Percentiles rank a stretch among this genome's conserved stretches.
These are phyloP conservation scores for Vicia villosa DNA, from an alignment of 306 rosid genomes.

Conservation along the genomic window DNA sequence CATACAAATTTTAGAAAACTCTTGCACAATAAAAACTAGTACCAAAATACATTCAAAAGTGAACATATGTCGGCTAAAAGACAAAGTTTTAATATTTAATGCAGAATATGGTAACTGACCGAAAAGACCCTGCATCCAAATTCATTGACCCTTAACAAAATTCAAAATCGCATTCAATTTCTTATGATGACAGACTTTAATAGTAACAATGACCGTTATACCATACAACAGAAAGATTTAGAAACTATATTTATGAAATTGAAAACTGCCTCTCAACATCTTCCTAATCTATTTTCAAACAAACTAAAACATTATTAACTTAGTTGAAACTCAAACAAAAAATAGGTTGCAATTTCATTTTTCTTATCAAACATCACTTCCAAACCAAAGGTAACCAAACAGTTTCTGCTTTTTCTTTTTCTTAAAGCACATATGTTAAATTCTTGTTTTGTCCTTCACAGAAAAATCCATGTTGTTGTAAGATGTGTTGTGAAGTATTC, in stretches of 20 bases:
- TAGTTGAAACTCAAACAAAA: background rate
- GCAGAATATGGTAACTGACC: slow-evolving; percentile 4
- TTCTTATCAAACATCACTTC: slow-evolving; percentile 55
- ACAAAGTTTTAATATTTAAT: background rate
- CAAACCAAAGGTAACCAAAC: slow-evolving; percentile 34
- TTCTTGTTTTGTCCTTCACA: slow-evolving; percentile 22
- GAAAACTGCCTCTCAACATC: slow-evolving; percentile 60
- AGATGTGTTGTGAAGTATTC: slow-evolving; percentile 46
- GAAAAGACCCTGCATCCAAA: slow-evolving; percentile 34
- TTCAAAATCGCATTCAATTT: slow-evolving; percentile 43
- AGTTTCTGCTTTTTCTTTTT: slow-evolving; percentile 58
- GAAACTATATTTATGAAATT: slow-evolving; percentile 33
- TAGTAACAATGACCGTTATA: slow-evolving; percentile 36
- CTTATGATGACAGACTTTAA: slow-evolving; percentile 32
- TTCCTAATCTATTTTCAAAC: slow-evolving; percentile 33
- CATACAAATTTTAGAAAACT: no score
- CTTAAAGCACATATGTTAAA: slow-evolving; percentile 29
- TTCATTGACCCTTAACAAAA: slow-evolving; percentile 26
- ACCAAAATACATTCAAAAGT: no score
- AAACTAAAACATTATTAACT: slow-evolving; percentile 24
- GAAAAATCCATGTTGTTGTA: slow-evolving; percentile 46
- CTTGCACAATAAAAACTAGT: no score
- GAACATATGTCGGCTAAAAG: no score
- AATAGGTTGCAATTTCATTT: slow-evolving; percentile 51
- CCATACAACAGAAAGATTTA: slow-evolving; percentile 34